Base-by-base conservation (phyloP, 2,329 filamentous ascomycete genomes). In the Penicillium brasilianum region DNA sequence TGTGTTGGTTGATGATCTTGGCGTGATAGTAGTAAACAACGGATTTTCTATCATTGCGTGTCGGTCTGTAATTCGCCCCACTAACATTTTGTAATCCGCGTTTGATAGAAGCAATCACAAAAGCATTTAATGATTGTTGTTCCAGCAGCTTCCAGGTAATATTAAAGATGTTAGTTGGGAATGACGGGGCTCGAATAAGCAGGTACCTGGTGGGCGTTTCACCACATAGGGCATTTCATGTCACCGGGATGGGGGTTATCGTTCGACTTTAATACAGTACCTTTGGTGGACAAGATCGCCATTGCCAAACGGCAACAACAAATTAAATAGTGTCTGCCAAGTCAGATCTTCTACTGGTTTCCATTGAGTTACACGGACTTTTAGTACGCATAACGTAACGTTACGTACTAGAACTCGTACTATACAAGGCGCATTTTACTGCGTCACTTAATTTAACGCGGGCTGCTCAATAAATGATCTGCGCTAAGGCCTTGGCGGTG, bases 181-280 rank as follows among this genome's bases (percentile, higher is more conserved):
- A 22, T 65, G 55, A 55, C 28, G 18, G 52, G 25, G 48, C 57
- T 62, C 54, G 43, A 62, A 62, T 55, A 13, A 57, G 55, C 30
- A 62, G 55, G 60, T 64, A 62, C 62, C 44, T 58, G 18, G 50
- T 34, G 51, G 57, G 49, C 53, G 58, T 65, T 65, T 62, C 58
- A 60, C 34, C 57, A 62, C 53, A 55, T 20, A 58, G 59, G 62
- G 62, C 52, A 58, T 63, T 65, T 65, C 60, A 63, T 61, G 30
- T 63, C 60, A 63, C 55, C 58, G 58, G 61, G 61, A 63, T 61
- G 52, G 57, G 53, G 52, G 59, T 61, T 32, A 32, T n/a, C n/a
- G n/a, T n/a, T n/a, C n/a, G n/a, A n/a, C n/a, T n/a, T n/a, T n/a
- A n/a, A n/a, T n/a, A n/a, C n/a, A n/a, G n/a, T n/a, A n/a, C n/a